phyloP scores from a whole-genome alignment of 495 filamentous ascomycete species.

The Thermothielavioides terrestris region DNA sequence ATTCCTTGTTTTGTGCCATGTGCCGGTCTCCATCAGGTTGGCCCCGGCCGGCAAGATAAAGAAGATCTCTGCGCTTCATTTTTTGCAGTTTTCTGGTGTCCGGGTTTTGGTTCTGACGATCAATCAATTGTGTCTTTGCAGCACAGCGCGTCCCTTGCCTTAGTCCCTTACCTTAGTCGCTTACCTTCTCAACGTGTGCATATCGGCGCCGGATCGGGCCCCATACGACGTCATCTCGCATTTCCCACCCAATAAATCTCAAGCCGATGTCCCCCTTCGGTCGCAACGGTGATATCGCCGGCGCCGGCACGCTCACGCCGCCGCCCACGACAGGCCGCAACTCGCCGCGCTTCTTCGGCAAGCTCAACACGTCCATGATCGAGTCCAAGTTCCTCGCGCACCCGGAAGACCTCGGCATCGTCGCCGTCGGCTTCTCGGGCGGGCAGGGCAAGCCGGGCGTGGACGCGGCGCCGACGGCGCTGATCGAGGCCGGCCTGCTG shows the following conservation, averaged over 20 bases:
- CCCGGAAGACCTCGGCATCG: slow-evolving; percentile 73
- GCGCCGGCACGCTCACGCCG: background rate
- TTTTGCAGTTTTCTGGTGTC: background rate
- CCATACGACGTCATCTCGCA: background rate
- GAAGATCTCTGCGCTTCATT: background rate
- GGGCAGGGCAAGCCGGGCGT: slow-evolving; percentile 93
- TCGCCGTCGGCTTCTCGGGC: slow-evolving; percentile 94
- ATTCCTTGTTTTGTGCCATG: slow-evolving; percentile 4
- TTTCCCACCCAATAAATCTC: background rate
- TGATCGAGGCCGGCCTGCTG: slow-evolving; percentile 84
- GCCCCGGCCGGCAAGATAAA: background rate
- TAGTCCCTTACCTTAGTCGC: background rate
- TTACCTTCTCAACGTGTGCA: too few relatives aligned
- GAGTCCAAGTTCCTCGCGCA: slow-evolving; percentile 72
- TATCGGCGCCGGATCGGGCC: background rate
- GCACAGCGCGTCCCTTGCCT: too few relatives aligned
- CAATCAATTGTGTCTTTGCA: too few relatives aligned
- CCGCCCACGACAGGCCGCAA: slow-evolving; percentile 6
- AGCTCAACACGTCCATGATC: slow-evolving; percentile 57
- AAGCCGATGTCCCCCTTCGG: slow-evolving; percentile 10
- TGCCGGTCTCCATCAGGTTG: background rate
- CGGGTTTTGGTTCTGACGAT: background rate
- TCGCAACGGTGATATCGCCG: slow-evolving; percentile 2
- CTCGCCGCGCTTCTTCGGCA: slow-evolving; percentile 21
- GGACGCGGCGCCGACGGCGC: slow-evolving; percentile 82